Evolutionary conservation across 2,329 filamentous ascomycete species (phyloP), one percentile per base, ranked within the genome.

Genomic region (Grosmannia serpens): DNA sequence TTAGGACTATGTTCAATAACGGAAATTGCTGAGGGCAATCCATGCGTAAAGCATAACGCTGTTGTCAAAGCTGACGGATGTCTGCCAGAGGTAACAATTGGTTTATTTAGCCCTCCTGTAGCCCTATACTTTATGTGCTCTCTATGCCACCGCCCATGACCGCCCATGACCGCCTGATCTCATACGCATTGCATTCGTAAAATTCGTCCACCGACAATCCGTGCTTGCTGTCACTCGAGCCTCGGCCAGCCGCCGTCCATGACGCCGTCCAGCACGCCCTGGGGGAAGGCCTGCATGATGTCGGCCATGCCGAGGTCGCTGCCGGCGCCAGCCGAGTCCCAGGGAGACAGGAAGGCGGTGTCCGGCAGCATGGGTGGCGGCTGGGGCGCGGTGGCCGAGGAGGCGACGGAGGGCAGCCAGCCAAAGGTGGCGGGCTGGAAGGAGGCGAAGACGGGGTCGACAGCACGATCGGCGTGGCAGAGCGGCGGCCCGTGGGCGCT

Each of bases 271-370:
- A 56, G 44, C 20, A 56, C n/a, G 27, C 54, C 54, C 29, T 33
- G 54, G 6, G 54, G 54, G n/a, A 56, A 56, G 8, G 54, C 54
- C 54, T 56, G 54, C 41, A 56, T 47, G 11, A 56, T 56, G 29
- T 56, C 54, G 4, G 54, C 24, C 44, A 56, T 56, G 26, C 54
- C 54, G 7, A 56, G 44, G 9, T 56, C 54, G n/a, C 41, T 49
- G 41, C 54, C 44, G 26, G 54, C 54, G 13, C 53, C 53, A 17
- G 26, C 17, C 5, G 24, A 26, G 17, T 56, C 44, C 54, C 54
- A 56, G 6, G 44, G 54, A 6, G 44, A 6, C 27, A 56, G 24
- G 22, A 56, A 56, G 13, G 54, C 33, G n/a, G 41, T 20, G 41
- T 56, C 54, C 7, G 54, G 27, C 44, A 56, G n/a, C 44, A 56